phyloP scores from a whole-genome alignment of 2,329 filamentous ascomycete species.

The Fusarium irregulare region DNA sequence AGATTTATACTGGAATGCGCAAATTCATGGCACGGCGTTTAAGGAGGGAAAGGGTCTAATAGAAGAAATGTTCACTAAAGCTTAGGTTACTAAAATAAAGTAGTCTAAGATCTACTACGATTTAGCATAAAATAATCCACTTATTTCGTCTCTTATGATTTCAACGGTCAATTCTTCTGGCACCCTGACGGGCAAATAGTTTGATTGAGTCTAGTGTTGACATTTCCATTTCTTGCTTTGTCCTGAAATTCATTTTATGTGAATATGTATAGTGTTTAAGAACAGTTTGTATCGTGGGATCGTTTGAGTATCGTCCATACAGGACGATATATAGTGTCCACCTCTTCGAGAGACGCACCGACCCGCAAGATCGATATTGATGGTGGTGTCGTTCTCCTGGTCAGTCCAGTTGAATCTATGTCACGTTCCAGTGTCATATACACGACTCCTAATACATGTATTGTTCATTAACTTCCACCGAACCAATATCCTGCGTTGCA shows the following conservation, averaged over 20 bases:
- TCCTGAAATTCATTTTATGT: background rate
- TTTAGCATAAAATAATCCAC: too few species aligned
- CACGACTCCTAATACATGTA: constrained; percentile 38
- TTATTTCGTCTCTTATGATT: too few species aligned
- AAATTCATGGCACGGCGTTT: too few species aligned
- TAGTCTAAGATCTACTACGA: too few species aligned
- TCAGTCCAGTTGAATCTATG: background rate
- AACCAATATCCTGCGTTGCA: constrained; percentile 28
- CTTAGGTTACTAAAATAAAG: too few species aligned
- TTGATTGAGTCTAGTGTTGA: background rate
- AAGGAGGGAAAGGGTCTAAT: too few species aligned
- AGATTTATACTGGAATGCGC: too few species aligned
- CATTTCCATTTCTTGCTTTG: background rate
- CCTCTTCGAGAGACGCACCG: background rate
- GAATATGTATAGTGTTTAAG: constrained; percentile 6
- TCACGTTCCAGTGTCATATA: background rate
- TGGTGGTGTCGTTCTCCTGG: background rate
- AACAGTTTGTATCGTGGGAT: constrained; percentile 11
- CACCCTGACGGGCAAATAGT: background rate
- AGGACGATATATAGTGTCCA: too few species aligned
- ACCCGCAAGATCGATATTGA: background rate
- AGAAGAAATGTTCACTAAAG: too few species aligned
- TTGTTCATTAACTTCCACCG: constrained; percentile 41
- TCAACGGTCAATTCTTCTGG: too few species aligned
- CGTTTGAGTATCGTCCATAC: constrained; percentile 19